Conservation (phyloP, 139 green algal species). For the Tetradesmus obliquus region DNA sequence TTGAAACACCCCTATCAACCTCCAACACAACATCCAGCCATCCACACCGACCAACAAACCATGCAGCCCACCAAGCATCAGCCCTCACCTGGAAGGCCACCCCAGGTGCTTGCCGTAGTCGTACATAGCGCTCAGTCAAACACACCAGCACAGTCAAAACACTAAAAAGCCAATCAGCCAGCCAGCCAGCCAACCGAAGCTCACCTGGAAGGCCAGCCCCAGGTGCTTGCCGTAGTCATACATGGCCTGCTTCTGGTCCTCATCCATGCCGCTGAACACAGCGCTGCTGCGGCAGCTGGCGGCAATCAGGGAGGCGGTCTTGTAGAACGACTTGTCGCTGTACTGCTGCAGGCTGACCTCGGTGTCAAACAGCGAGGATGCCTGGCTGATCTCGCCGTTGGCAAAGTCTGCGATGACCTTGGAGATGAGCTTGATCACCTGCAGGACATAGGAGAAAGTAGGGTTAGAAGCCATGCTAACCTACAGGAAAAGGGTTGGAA, state of each 20-base stretch:
- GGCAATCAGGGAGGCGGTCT: constrained; percentile 99
- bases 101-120: constrained; percentile 97
- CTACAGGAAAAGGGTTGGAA: neutral
- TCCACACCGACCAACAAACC: too few species aligned
- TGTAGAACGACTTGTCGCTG: constrained; percentile 97
- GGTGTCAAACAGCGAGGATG: constrained; percentile 90
- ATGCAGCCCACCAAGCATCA: too few species aligned
- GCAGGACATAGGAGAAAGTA: constrained; percentile 48
- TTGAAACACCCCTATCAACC: too few species aligned
- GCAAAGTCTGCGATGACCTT: constrained; percentile 99
- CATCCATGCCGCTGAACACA: constrained; percentile 86
- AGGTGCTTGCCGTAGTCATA: constrained; percentile 97
- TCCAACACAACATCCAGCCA: too few species aligned
- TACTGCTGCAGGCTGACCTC: constrained; percentile 92
- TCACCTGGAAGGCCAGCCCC: constrained; percentile 96
- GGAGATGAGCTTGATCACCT: constrained; percentile 99
- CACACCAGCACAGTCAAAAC: too few species aligned
- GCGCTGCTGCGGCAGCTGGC: constrained; percentile 89
- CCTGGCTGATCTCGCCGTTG: constrained; percentile 98
- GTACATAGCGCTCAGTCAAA: constrained; percentile 82
- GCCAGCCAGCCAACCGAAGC: too few species aligned
- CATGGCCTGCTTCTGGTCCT: constrained; percentile 90
- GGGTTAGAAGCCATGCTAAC: neutral
- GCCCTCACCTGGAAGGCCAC: constrained; percentile 92
- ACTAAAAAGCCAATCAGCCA: too few species aligned